Percentiles rank a stretch among this genome's conserved stretches.
phyloP scores from a whole-genome alignment of 768 basidiomycete species.

The Ramaria rubella region DNA sequence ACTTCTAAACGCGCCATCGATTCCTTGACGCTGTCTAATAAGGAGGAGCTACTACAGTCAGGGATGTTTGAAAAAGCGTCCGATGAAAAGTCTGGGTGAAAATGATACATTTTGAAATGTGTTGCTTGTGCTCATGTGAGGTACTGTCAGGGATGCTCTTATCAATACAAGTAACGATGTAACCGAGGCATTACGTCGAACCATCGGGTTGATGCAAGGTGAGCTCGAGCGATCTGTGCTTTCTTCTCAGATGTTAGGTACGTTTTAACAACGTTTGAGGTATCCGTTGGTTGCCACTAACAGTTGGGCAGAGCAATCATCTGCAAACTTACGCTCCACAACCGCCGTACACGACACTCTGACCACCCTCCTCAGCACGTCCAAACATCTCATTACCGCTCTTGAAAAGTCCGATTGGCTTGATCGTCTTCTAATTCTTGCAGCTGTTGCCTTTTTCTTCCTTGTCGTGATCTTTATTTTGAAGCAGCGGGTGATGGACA shows the following conservation, averaged over 20 bases:
- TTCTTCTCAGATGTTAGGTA: conserved; percentile 79
- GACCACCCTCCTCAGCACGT: conserved; percentile 62
- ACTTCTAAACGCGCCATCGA: conserved; percentile 71
- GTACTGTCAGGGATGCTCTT: conserved; percentile 47
- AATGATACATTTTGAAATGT: conserved; percentile 26
- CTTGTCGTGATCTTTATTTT: conserved; percentile 81
- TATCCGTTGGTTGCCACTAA: not conserved
- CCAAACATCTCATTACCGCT: conserved; percentile 77
- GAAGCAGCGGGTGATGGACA: conserved; percentile 81
- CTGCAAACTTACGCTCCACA: conserved; percentile 66
- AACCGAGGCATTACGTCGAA: conserved; percentile 80
- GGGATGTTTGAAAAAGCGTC: conserved; percentile 41
- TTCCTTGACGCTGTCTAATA: conserved; percentile 45
- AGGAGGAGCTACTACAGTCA: conserved; percentile 63
- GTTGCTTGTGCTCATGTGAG: not conserved
- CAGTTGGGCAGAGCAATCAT: conserved; percentile 60
- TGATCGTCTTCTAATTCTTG: conserved; percentile 80
- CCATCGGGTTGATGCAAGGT: conserved; percentile 79
- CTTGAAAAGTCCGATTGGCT: conserved; percentile 90
- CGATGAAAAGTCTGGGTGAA: conserved; percentile 60
- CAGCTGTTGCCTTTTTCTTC: conserved; percentile 75
- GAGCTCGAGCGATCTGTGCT: conserved; percentile 89
- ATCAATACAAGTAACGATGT: conserved; percentile 89
- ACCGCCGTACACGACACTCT: conserved; percentile 74
- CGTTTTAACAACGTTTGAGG: conserved; percentile 11